Percentiles rank a stretch among this genome's conserved stretches.
Evolutionary conservation across 345 rosid genomes (phyloP).

Genomic region (Acer yangbiense): DNA sequence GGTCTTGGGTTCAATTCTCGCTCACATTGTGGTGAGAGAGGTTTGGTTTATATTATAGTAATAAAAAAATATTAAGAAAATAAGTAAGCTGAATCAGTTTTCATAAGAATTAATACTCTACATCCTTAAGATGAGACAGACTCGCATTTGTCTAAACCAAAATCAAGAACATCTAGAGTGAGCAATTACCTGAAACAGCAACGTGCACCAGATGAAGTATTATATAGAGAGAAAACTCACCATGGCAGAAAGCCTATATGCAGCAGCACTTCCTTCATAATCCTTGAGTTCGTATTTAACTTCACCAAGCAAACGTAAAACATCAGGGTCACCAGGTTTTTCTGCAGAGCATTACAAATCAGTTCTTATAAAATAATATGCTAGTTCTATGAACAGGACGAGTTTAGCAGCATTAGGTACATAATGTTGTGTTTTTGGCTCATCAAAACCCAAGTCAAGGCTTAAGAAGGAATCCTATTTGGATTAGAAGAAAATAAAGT

Average conservation of each 20-base stretch:
- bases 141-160: not conserved
- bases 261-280: slow-evolving; percentile 85
- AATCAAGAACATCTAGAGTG: not conserved
- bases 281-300: slow-evolving; percentile 84
- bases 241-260: slow-evolving; percentile 67
- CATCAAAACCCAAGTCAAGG: too few species aligned
- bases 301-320: slow-evolving; percentile 87
- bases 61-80: not conserved
- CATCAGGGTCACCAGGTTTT: slow-evolving; percentile 78
- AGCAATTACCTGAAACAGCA: not conserved
- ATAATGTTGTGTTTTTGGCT: not conserved
- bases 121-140: not conserved
- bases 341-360: slow-evolving; percentile 45
- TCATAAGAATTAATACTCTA: not conserved
- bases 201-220: not conserved
- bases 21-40: not conserved
- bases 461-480: too few species aligned
- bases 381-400: slow-evolving; percentile 20
- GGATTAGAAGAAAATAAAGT: too few species aligned
- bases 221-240: slow-evolving; percentile 31
- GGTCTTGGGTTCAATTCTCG: not conserved
- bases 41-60: not conserved
- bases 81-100: not conserved
- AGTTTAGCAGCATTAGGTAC: slow-evolving; percentile 6
- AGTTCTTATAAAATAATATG: slow-evolving; percentile 20